These are phyloP conservation scores for Akanthomyces muscarius DNA, from an alignment of 2,329 filamentous ascomycete species.

Conservation along the genomic window DNA sequence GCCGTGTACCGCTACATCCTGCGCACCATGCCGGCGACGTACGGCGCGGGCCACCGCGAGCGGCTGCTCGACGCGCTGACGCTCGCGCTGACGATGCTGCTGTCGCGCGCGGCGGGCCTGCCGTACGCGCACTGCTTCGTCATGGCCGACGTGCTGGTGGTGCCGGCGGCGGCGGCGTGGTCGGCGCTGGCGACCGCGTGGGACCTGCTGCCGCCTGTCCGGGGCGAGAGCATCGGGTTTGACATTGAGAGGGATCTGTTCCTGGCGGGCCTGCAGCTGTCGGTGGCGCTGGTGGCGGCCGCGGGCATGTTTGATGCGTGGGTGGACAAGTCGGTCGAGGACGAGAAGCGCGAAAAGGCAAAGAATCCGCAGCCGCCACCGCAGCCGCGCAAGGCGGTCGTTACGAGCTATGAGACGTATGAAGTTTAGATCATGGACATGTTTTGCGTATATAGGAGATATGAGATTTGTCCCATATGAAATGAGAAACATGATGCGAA, in stretches of 20 bases:
- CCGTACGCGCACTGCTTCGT: slow-evolving; percentile 18
- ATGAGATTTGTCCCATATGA: too few species aligned
- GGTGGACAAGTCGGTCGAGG: neutral
- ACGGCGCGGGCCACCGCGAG: slow-evolving; percentile 8
- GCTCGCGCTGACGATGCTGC: slow-evolving; percentile 9
- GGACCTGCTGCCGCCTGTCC: slow-evolving; percentile 1
- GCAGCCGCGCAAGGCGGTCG: neutral
- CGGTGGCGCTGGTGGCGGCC: slow-evolving; percentile 6
- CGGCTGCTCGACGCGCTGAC: slow-evolving; percentile 16
- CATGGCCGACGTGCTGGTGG: slow-evolving; percentile 17
- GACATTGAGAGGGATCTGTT: slow-evolving; percentile 4
- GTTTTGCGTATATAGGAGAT: neutral
- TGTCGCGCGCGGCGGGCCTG: slow-evolving; percentile 7
- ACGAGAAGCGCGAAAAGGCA: slow-evolving; percentile 3
- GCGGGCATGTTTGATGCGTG: slow-evolving; percentile 8
- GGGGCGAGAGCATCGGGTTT: neutral
- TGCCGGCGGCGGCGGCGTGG: slow-evolving; percentile 15
- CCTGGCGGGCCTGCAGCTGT: slow-evolving; percentile 11
- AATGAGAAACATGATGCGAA: too few species aligned
- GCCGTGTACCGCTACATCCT: slow-evolving; percentile 17
- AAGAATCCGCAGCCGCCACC: neutral
- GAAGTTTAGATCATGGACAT: neutral
- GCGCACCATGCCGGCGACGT: slow-evolving; percentile 13
- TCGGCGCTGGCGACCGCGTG: slow-evolving; percentile 14
- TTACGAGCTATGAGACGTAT: neutral